Evolutionary conservation across 164 flowering plant genomes (phyloP).

Genomic region (Nymphaea colorata): DNA sequence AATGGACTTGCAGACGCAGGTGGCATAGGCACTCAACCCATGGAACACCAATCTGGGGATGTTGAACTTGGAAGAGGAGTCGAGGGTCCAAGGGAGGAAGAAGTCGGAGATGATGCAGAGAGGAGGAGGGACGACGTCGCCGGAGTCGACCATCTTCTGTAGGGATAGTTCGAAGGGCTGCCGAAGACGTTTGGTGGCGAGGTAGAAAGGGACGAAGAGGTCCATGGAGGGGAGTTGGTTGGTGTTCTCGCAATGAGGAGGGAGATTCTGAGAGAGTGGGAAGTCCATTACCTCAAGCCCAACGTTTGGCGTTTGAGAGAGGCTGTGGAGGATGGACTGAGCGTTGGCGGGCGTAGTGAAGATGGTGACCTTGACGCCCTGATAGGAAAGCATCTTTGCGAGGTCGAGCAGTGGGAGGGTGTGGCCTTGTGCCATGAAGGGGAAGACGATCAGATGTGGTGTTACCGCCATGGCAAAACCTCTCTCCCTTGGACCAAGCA

Average conservation of each 20-base stretch:
- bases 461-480: background rate
- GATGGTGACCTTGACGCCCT: conserved; percentile 9
- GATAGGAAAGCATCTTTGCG: conserved; percentile 7
- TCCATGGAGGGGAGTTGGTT: background rate
- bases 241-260: background rate
- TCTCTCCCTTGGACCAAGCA: too few species aligned
- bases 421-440: conserved; percentile 21
- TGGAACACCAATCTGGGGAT: conserved; percentile 42
- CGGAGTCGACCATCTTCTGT: background rate
- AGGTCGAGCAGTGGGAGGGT: conserved; percentile 12
- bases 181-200: background rate
- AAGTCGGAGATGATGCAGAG: conserved; percentile 41
- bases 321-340: background rate
- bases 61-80: conserved; percentile 22
- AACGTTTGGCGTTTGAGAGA: background rate
- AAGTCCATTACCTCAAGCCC: background rate
- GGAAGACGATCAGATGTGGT: conserved; percentile 7
- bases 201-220: background rate
- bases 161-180: background rate
- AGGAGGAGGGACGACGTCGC: conserved; percentile 10
- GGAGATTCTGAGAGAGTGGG: background rate
- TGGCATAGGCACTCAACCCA: conserved; percentile 19
- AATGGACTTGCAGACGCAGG: conserved; percentile 6
- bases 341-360: conserved; percentile 14
- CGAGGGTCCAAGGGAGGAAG: conserved; percentile 47